Evolutionary conservation across 75 land plant species (phyloP).

Genomic region (Azolla pinnata): DNA sequence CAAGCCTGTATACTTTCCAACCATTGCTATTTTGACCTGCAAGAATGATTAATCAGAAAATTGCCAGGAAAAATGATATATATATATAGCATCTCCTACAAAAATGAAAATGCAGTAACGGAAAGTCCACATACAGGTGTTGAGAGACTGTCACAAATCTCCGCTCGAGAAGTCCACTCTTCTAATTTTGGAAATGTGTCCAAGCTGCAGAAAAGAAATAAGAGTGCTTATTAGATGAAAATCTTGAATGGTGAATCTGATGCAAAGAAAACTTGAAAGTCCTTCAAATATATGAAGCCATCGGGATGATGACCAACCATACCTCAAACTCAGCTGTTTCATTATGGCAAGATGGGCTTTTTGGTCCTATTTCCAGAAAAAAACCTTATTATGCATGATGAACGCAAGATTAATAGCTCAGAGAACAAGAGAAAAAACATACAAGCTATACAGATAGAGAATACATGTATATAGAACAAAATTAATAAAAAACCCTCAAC

Average conservation of each 20-base stretch:
- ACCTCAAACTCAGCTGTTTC: constrained; percentile 50
- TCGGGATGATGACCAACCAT: no score
- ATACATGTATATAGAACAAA: no score
- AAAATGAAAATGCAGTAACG: not conserved
- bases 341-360: constrained; percentile 65
- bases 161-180: constrained; percentile 71
- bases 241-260: no score
- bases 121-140: constrained; percentile 39
- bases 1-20: constrained; percentile 91
- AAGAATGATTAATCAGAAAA: constrained; percentile 1
- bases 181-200: constrained; percentile 46
- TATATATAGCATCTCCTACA: not conserved
- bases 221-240: not conserved
- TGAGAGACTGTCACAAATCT: constrained; percentile 53
- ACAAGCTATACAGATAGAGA: no score
- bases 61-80: not conserved
- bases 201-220: constrained; percentile 28
- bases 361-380: constrained; percentile 43
- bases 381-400: not conserved
- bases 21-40: constrained; percentile 95
- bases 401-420: not conserved
- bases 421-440: no score
- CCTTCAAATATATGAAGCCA: no score
- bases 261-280: no score
- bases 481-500: no score